Base-by-base conservation (phyloP, 2,329 filamentous ascomycete genomes). In the Paraphaeosphaeria sporulosa region DNA sequence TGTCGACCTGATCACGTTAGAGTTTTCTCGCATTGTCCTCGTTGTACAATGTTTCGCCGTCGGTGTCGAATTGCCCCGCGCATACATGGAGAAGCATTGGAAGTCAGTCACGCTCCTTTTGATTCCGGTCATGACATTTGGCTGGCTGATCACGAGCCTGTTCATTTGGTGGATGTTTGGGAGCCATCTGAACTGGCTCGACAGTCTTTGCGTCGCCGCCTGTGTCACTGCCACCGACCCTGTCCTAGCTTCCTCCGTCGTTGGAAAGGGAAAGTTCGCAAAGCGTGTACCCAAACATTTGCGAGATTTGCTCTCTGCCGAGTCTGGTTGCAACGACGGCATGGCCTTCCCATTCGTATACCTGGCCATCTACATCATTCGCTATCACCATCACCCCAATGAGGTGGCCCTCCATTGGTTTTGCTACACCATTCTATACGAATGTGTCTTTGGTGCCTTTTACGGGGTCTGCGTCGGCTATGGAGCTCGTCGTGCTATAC, bases 341-440 rank as follows among this genome's bases (percentile, higher is more conserved):
- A 99, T 99, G 95, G 95, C 95, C 1, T 99, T 99, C 74, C 95
- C 95, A 0, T 99, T 99, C 78, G 87, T 99, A 71, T 99, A 99
- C 76, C 85, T 99, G 32, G 90, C 92, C 0, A 83, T 97, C 32
- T 98, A 97, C 78, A 86, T 98, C 49, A 92, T 98, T 66, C 88
- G 90, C 66, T 97, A 94, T 76, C 84, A 90, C 64, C 88, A 87
- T 30, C 78, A 90, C 67, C 87, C 90, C 5, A 79, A 81, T 49
- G 79, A 91, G 56, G 91, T 96, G 44, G 86, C 89, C 17, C 90
- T 90, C 64, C 88, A 98, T 79, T 99, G 94, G 90, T 87, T 98
- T 70, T 92, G 94, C 72, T 88, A 90, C 70, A 96, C 92, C 36
- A 87, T 99, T 63, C 84, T 99, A 1, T 99, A 99, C 80, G 95